Evolutionary conservation across 164 flowering plant genomes (phyloP).

Genomic region (Magnolia officinalis): DNA sequence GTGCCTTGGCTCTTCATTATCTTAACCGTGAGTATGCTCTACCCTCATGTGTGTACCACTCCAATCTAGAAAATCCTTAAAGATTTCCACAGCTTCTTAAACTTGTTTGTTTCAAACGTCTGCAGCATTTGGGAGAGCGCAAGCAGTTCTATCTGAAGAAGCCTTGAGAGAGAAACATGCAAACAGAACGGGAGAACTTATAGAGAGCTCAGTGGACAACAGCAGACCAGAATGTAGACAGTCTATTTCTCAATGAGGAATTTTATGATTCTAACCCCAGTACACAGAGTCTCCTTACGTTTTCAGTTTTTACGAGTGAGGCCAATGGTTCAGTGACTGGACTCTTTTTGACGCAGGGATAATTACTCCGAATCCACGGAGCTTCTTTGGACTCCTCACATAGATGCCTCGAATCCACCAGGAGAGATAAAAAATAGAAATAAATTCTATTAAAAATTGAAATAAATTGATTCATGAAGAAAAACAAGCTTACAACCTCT

Average conservation of each 20-base stretch:
- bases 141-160: conserved; percentile 9
- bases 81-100: background rate
- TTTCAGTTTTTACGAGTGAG: too few relatives aligned
- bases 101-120: background rate
- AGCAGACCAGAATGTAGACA: background rate
- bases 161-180: conserved; percentile 9
- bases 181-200: conserved; percentile 10
- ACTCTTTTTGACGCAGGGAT: too few relatives aligned
- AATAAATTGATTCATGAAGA: too few relatives aligned
- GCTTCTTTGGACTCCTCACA: too few relatives aligned
- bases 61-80: background rate
- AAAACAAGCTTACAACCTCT: too few relatives aligned
- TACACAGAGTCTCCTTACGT: too few relatives aligned
- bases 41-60: background rate
- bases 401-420: too few relatives aligned
- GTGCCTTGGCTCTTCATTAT: conserved; percentile 27
- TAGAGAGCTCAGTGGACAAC: conserved; percentile 1
- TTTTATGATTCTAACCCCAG: background rate
- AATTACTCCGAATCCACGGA: too few relatives aligned
- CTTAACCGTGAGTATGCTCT: conserved; percentile 30
- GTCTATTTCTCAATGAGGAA: background rate
- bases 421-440: too few relatives aligned
- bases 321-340: too few relatives aligned
- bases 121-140: conserved; percentile 10
- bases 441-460: too few relatives aligned